phyloP scores from a whole-genome alignment of 495 filamentous ascomycete genomes.

The Thozetella sp. region DNA sequence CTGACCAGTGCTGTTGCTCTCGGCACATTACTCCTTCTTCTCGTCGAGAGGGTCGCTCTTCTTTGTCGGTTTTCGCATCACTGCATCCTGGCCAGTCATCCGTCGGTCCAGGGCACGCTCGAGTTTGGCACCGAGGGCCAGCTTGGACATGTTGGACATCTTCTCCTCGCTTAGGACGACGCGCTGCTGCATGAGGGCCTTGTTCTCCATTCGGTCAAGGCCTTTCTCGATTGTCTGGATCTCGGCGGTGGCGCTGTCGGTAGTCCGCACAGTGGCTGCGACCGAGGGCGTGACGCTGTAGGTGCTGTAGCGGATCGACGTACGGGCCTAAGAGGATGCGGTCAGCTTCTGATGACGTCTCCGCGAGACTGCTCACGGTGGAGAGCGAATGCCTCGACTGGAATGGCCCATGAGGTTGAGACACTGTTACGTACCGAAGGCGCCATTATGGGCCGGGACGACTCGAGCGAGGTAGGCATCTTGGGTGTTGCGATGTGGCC shows the following conservation, averaged over 20 bases:
- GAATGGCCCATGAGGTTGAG: no score
- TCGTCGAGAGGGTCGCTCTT: slow-evolving; percentile 20
- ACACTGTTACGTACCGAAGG: slow-evolving; percentile 62
- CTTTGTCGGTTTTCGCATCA: slow-evolving; percentile 61
- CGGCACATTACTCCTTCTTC: slow-evolving; percentile 23
- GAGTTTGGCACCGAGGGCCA: slow-evolving; percentile 91
- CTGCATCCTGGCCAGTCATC: slow-evolving; percentile 90
- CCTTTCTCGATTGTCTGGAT: slow-evolving; percentile 81
- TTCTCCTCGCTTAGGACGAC: slow-evolving; percentile 84
- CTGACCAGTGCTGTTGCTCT: neutral
- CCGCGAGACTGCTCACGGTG: neutral
- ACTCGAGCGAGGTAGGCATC: slow-evolving; percentile 72
- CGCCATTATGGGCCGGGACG: slow-evolving; percentile 76
- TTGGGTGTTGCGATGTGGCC: slow-evolving; percentile 20
- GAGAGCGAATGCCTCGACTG: neutral
- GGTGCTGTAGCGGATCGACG: slow-evolving; percentile 79
- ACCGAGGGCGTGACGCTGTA: slow-evolving; percentile 76
- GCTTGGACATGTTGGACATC: slow-evolving; percentile 80
- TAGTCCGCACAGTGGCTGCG: slow-evolving; percentile 59
- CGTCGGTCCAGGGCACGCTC: slow-evolving; percentile 88
- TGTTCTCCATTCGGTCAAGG: slow-evolving; percentile 89
- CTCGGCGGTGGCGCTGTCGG: slow-evolving; percentile 66
- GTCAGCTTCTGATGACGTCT: slow-evolving; percentile 4
- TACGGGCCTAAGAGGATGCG: slow-evolving; percentile 48
- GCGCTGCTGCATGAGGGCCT: slow-evolving; percentile 79